Evolutionary conservation across 192 early-diverging fungal species (phyloP), one percentile per base, ranked within the genome.

Genomic region (Umbelopsis sp.): DNA sequence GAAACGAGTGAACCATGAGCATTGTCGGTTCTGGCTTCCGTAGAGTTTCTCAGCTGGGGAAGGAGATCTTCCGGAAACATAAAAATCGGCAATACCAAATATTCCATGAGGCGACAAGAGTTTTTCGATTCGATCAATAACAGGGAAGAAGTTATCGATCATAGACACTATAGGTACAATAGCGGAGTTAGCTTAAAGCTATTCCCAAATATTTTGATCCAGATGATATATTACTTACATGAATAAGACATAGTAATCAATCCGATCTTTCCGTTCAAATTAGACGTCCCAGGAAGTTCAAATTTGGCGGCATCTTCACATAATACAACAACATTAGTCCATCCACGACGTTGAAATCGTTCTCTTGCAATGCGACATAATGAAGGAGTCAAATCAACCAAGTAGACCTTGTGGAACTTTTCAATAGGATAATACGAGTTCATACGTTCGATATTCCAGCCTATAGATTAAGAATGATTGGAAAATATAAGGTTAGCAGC

Each of bases 211-310:
- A 0, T 26, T 53, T 53, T 25, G 25, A 4, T 1, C 2, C 26
- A 25, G 52, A 53, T 62, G 20, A 34, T 21, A 2, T 17, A 49
- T 22, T 26, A 71, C 71, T 68, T 73, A 71, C 75, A 80, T 6
- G 94, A 94, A 84, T 96, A 96, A 9, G 91, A 93, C 90, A 94
- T 90, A 54, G 93, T 94, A 36, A 96, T 81, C 20, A 96, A 72
- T 41, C 91, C 90, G 65, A 94, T 83, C 44, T 90, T 85, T 32
- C 88, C 78, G 29, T 87, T 83, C 34, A 87, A 80, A 44, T 84
- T 80, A 45, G 82, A 79, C 32, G 88, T 71, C 12, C 82, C 83
- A 24, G 93, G 89, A 44, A 93, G 81, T 36, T 80, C 82, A 78
- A 93, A 94, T 34, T 78, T 86, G 25, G 86, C 59, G 16, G 93